Evolutionary conservation across 257 asterid genomes (phyloP), one percentile per base, ranked within the genome.

Genomic region (Gentiana macrophylla): DNA sequence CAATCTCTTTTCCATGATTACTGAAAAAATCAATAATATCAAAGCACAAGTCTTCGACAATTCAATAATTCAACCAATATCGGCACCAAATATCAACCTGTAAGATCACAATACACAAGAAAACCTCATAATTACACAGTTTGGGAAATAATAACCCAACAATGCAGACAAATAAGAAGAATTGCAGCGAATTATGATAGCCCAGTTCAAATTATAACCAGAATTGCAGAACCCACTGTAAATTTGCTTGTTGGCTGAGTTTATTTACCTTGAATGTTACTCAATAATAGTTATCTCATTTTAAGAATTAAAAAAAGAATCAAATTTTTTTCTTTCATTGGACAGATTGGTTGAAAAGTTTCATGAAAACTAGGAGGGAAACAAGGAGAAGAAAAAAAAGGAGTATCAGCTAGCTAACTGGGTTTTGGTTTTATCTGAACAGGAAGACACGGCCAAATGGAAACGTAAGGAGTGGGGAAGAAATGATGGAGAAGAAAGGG

Each of bases 1-100:
- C 67, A 80, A 68, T 70, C 80, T 79, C 67, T 67, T 74, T 6
- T 73, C 81, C 94, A 79, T 73, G 45, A 47, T 63, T 36, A 72
- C 56, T 61, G 45, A 24, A 41, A 41, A 41, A 41, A 4, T 43
- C 59, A 34, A 35, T 35, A 50, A 44, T 45, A 60, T 56, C 66
- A 70, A 61, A 54, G 37, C 57, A 33, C 45, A 48, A 37, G 35
- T 6, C 15, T 11, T 41, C 37, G 12, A 49, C 6, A 13, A 35
- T 32, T 46, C 37, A 32, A 53, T 53, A 32, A 53, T 53, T 4
- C 49, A 32, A 24, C 53, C 62, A 47, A 63, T 33, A 46, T 55
- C 6, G 36, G 32, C 48, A 55, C n/a, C 46, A 50, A 32, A 43
- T 36, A 41, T 43, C 56, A 66, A 43, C n/a, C 65, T 66, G 52